Evolutionary conservation across 352 stramenopile species (phyloP), one percentile per base, ranked within the genome.

Genomic region (Pythium dissotocum): DNA sequence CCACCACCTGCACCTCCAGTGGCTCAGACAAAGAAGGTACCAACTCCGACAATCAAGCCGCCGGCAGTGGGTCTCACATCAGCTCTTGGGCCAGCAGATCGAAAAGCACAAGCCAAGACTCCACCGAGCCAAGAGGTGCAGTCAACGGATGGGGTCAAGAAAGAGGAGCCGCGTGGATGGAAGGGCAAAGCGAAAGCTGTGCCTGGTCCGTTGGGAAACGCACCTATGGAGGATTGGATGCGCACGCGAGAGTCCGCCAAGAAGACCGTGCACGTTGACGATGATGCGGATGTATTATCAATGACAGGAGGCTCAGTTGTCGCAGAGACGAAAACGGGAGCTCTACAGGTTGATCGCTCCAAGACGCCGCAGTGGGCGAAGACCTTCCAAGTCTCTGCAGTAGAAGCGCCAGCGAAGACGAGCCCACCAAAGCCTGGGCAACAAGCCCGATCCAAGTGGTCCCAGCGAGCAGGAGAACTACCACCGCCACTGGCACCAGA

Each of bases 171-270:
- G 28, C 55, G 48, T 14, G 69, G 69, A 28, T 90, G 83, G 82
- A 86, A 86, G 58, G 77, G 77, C 2, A 88, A 79, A 63, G 72
- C 51, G 5, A 58, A 78, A 12, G 70, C 77, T 10, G 75, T 74
- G 3, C 79, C 81, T 33, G 85, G 83, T 2, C 81, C 83, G 9
- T 79, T 85, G 72, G 75, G 75, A 24, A 77, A 77, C 42, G 76
- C 86, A 0, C 77, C 78, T 4, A 88, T 90, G 67, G 85, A 90
- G 46, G 77, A 89, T 1, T 93, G 85, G 85, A 93, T 93, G 83
- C 57, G 73, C 38, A 93, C 83, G 9, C 79, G 80, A n/a, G 64
- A 77, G 12, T 79, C 77, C 6, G 80, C 80, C 24, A 89, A 80
- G 62, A 77, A 76, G 42, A 80, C 79, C 4, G 65, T 82, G n/a